Percentiles rank a stretch among this genome's conserved stretches.
phyloP scores from a whole-genome alignment of 2,329 filamentous ascomycete genomes.

The Cercospora nicotianae region DNA sequence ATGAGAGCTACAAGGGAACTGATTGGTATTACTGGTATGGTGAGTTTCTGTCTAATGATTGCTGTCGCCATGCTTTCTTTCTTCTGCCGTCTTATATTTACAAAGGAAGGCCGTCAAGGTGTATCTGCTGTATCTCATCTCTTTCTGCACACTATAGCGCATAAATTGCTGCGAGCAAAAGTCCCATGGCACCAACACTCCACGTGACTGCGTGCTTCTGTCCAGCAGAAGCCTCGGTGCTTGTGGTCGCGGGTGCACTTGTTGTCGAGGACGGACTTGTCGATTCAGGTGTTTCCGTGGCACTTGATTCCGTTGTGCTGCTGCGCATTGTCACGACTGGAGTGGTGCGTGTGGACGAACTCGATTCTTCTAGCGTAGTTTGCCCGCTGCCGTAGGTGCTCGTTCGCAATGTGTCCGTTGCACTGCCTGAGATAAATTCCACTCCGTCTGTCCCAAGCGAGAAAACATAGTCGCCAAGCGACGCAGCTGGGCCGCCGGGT shows the following conservation, averaged over 20 bases:
- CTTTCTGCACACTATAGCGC: neutral
- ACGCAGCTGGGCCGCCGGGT: neutral
- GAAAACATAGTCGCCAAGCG: neutral
- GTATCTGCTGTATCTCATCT: neutral
- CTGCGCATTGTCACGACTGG: slow-evolving; percentile 8
- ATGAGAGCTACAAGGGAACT: neutral
- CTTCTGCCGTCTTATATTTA: neutral
- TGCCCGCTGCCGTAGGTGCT: slow-evolving; percentile 11
- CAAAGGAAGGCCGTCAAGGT: neutral
- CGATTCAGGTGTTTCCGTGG: neutral
- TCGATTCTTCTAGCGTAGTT: neutral
- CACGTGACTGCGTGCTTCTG: slow-evolving; percentile 5
- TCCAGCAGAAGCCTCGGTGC: slow-evolving; percentile 8
- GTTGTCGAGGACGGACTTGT: neutral
- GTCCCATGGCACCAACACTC: slow-evolving; percentile 1
- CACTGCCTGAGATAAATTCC: neutral
- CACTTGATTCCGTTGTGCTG: neutral
- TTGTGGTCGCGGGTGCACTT: slow-evolving; percentile 1
- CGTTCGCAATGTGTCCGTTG: neutral
- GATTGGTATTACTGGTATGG: neutral
- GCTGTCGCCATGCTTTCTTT: neutral
- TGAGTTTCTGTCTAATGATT: neutral
- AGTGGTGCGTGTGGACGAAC: neutral
- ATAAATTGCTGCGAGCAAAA: neutral
- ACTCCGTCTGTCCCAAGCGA: slow-evolving; percentile 15